Conservation (phyloP, 768 basidiomycete genomes). For the Amanita polypyramis region DNA sequence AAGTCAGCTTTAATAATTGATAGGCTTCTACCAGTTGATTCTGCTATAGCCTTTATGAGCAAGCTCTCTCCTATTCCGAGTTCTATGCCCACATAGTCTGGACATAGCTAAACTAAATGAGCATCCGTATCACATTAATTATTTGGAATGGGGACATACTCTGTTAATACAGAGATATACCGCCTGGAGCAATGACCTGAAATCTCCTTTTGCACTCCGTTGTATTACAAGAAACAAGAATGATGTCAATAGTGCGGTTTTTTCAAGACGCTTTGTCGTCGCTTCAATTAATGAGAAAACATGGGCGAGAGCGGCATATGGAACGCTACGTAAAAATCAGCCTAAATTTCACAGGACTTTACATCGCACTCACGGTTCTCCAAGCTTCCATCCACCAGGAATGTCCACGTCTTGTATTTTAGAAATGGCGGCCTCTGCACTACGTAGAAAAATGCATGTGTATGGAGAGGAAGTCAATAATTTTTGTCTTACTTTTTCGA, state of each 20-base stretch:
- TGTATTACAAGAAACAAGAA: conserved; percentile 88
- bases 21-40: conserved; percentile 85
- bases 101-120: conserved; percentile 54
- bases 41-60: conserved; percentile 89
- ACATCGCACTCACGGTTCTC: conserved; percentile 55
- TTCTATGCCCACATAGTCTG: conserved; percentile 92
- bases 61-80: conserved; percentile 94
- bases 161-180: conserved; percentile 97
- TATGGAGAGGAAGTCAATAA: background rate
- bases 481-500: conserved; percentile 45
- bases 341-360: background rate
- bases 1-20: conserved; percentile 82
- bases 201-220: conserved; percentile 67
- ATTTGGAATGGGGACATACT: conserved; percentile 32
- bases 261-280: conserved; percentile 93
- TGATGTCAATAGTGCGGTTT: conserved; percentile 77
- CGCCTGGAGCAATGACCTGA: conserved; percentile 68
- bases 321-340: conserved; percentile 46
- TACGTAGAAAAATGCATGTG: conserved; percentile 13
- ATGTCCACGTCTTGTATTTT: conserved; percentile 64
- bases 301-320: conserved; percentile 87
- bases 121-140: background rate
- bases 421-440: conserved; percentile 61
- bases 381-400: conserved; percentile 73
- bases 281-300: conserved; percentile 84